Conservation (phyloP, 2,329 filamentous ascomycete genomes). For the Metarhizium album region DNA sequence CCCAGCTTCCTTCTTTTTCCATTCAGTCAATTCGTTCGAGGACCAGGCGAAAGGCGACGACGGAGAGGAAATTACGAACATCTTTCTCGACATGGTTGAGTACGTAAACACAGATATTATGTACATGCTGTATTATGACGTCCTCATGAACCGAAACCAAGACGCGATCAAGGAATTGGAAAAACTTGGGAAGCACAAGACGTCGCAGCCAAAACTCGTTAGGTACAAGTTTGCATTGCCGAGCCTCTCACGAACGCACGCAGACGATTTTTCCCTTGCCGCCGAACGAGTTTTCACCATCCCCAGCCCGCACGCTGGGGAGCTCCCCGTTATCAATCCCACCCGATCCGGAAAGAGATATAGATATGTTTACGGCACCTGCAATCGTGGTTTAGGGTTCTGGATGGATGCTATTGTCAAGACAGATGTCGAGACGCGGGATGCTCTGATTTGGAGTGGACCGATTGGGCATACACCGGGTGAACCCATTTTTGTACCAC, state of each 20-base stretch:
- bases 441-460: conserved; percentile 45
- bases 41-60: conserved; percentile 31
- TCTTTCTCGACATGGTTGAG: conserved; percentile 55
- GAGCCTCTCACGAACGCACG: conserved; percentile 3
- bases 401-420: conserved; percentile 55
- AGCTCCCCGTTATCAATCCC: conserved; percentile 58
- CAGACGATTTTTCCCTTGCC: conserved; percentile 9
- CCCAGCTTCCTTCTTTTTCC: conserved; percentile 66
- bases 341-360: conserved; percentile 37
- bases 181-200: conserved; percentile 25
- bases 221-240: conserved; percentile 33
- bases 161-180: conserved; percentile 33
- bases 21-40: conserved; percentile 69
- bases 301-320: conserved; percentile 42
- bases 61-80: conserved; percentile 24
- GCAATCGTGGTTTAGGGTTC: conserved; percentile 46
- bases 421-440: conserved; percentile 46
- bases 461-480: conserved; percentile 52
- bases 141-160: conserved; percentile 44
- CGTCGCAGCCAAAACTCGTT: conserved; percentile 25
- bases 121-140: conserved; percentile 57
- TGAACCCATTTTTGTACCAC: conserved; percentile 56
- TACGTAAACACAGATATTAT: conserved; percentile 58
- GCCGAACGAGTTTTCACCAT: conserved; percentile 33
- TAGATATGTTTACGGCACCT: conserved; percentile 50